Base-by-base conservation (phyloP, 1,284 basidiomycete species). In the Leccinum fallax region DNA sequence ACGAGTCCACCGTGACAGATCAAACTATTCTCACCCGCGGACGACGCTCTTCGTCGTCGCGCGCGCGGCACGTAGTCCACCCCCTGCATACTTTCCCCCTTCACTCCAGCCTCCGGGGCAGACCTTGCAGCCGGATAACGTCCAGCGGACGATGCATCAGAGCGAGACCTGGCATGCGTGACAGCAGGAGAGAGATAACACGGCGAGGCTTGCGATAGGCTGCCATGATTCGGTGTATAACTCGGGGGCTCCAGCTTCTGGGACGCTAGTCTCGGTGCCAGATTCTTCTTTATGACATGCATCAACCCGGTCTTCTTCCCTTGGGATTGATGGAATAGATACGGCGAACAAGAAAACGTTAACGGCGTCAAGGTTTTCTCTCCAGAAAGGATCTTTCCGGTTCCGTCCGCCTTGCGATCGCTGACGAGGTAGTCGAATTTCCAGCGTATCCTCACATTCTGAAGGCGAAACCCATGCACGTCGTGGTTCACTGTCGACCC, bases 341-440 rank as follows among this genome's bases (percentile, higher is more conserved):
- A 79, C 0, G 90, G 90, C 5, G 89, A 86, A 68, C 91, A 93
- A 15, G 84, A 82, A 73, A 93, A 92, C 7, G 83, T 82, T 16
- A 93, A 74, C 6, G 90, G 91, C 2, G 85, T 89, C 59, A 93
- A 69, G 2, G 78, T 80, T 77, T 88, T 90, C 77, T 92, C 90
- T 9, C 88, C 89, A 15, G 80, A 77, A 16, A 86, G 72, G 19
- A 76, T 67, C 64, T 78, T 81, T 28, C 83, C 82, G 4, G 79
- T 78, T 8, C 72, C 69, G 24, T 83, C 79, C 24, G 77, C 74
- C 48, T 78, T 75, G 21, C 84, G 81, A 66, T 89, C 84, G 49
- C 84, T 82, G 10, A 94, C 88, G 30, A 86, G 69, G 70, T 94
- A 94, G 62, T 91, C 89, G 66, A 94, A 88, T 62, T 84, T 84